Conservation (phyloP, 2,329 filamentous ascomycete species). For the Neofusicoccum sp. region DNA sequence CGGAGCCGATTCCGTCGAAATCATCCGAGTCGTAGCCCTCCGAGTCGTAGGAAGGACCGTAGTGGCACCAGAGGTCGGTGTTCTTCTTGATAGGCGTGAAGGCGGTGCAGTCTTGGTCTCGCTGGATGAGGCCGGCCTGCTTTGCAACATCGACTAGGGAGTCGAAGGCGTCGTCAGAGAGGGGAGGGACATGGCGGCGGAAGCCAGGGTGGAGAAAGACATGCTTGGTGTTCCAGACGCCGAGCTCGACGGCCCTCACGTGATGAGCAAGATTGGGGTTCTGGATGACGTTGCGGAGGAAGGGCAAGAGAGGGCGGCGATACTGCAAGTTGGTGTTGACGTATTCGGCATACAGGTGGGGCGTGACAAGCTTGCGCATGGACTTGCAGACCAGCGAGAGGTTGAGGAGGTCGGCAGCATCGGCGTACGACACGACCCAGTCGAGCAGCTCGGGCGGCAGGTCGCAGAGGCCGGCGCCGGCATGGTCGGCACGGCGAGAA, state of each 20-base stretch:
- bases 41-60: not conserved
- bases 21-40: not conserved
- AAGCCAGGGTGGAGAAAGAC: not conserved
- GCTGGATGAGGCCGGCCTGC: not conserved
- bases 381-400: constrained; percentile 14
- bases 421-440: constrained; percentile 4
- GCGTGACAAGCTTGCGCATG: not conserved
- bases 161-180: not conserved
- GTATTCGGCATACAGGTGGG: constrained; percentile 5
- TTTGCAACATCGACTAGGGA: not conserved
- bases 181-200: not conserved
- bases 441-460: constrained; percentile 12
- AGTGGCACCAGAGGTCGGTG: not conserved
- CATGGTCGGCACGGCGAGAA: not conserved
- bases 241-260: constrained; percentile 8
- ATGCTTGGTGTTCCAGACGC: constrained; percentile 6
- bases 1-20: not conserved
- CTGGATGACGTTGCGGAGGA: not conserved
- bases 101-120: not conserved
- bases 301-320: not conserved
- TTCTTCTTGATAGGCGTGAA: not conserved
- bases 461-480: not conserved
- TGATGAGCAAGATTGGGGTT: constrained; percentile 1
- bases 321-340: constrained; percentile 11
- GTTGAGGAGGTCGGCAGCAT: constrained; percentile 7